These are phyloP conservation scores for Aspergillus asperescens DNA, from an alignment of 495 filamentous ascomycete genomes.

Conservation along the genomic window DNA sequence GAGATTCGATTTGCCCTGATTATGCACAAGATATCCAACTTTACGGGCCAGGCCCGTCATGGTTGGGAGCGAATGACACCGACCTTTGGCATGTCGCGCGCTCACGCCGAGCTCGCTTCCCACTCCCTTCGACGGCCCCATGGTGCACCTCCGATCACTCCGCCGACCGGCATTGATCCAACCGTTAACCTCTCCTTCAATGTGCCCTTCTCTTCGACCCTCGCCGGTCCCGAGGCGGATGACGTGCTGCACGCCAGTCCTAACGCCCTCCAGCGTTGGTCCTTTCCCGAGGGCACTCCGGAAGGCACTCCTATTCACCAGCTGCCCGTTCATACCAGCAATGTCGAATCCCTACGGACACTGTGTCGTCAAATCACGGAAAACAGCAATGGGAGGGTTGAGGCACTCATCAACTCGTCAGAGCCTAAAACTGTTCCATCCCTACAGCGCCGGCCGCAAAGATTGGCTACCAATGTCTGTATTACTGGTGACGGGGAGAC, in stretches of 20 bases:
- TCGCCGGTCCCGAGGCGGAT: constrained; percentile 83
- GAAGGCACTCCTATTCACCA: constrained; percentile 78
- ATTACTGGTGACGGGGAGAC: constrained; percentile 77
- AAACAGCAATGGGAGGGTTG: constrained; percentile 59
- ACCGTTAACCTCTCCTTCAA: constrained; percentile 84
- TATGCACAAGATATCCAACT: constrained; percentile 94
- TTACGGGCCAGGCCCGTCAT: constrained; percentile 75
- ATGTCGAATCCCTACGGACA: constrained; percentile 68
- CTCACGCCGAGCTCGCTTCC: constrained; percentile 69
- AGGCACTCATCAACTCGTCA: constrained; percentile 75
- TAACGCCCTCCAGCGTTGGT: constrained; percentile 81
- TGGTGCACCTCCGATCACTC: constrained; percentile 58
- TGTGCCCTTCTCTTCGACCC: constrained; percentile 85
- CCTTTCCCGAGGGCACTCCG: constrained; percentile 77
- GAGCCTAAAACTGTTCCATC: constrained; percentile 71
- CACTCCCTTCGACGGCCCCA: constrained; percentile 65
- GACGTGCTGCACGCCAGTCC: constrained; percentile 86
- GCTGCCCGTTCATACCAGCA: constrained; percentile 80
- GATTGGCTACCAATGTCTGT: constrained; percentile 83
- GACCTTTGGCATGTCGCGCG: constrained; percentile 72
- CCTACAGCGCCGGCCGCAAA: constrained; percentile 61
- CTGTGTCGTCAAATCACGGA: constrained; percentile 76
- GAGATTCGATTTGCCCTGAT: constrained; percentile 32
- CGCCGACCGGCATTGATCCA: constrained; percentile 59
- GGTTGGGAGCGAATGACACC: constrained; percentile 89